Percentiles rank a stretch among this genome's conserved stretches.
Evolutionary conservation across 208 protist genomes (phyloP).

Genomic region (Perkinsela sp.): DNA sequence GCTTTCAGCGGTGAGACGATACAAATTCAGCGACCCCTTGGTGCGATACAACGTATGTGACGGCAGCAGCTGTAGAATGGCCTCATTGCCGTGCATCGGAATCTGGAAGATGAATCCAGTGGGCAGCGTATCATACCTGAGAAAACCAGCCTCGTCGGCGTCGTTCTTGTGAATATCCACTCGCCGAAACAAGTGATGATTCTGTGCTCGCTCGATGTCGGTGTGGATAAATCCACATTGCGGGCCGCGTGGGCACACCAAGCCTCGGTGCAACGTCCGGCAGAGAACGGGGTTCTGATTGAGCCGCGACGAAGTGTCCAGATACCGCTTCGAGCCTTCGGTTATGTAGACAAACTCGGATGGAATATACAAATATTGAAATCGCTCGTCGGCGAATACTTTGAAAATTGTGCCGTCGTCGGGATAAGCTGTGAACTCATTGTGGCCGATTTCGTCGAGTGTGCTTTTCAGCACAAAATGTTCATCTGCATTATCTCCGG

Average conservation of each 20-base stretch:
- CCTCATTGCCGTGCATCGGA: background rate
- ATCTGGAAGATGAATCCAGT: background rate
- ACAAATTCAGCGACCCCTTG: background rate
- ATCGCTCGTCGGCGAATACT: background rate
- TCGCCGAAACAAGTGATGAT: background rate
- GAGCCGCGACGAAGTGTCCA: background rate
- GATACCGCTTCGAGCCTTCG: background rate
- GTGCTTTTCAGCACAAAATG: background rate
- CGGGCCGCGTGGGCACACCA: background rate
- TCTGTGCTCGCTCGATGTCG: background rate
- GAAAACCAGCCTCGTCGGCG: background rate
- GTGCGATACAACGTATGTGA: background rate
- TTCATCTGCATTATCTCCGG: too few species aligned
- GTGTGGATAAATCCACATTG: background rate
- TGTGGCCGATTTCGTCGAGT: background rate
- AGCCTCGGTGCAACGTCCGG: background rate
- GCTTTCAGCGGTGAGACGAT: background rate
- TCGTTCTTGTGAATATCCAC: background rate
- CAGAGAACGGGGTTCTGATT: background rate
- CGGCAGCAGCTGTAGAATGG: background rate
- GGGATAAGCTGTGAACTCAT: background rate
- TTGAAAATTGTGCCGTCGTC: background rate
- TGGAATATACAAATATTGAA: slow-evolving; percentile 1
- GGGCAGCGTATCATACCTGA: background rate
- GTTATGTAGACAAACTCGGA: background rate